These are phyloP conservation scores for Naganishia sp. DNA, from an alignment of 1,284 basidiomycete species.

Conservation along the genomic window DNA sequence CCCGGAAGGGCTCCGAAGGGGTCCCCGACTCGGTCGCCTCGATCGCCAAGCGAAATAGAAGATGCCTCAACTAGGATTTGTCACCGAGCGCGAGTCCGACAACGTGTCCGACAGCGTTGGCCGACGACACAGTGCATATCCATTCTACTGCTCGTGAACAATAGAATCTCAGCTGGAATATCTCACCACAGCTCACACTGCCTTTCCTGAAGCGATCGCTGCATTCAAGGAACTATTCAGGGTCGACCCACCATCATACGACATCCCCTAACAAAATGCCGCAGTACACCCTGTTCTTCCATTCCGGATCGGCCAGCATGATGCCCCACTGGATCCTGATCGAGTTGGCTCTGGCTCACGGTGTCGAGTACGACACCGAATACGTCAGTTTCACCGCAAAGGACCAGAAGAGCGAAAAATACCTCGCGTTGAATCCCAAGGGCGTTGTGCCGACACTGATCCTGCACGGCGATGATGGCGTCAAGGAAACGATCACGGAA, in stretches of 20 bases:
- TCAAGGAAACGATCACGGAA: constrained; percentile 34
- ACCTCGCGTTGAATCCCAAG: constrained; percentile 38
- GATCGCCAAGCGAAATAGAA: too few species aligned
- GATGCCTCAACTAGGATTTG: too few species aligned
- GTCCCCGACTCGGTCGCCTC: too few species aligned
- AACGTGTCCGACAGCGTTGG: too few species aligned
- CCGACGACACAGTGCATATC: too few species aligned
- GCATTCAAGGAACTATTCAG: not conserved
- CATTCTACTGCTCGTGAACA: too few species aligned
- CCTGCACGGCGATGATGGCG: not conserved
- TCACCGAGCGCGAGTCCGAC: too few species aligned
- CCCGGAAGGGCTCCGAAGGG: too few species aligned
- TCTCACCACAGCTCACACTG: too few species aligned
- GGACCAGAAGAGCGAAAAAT: constrained; percentile 35
- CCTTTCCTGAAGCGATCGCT: not conserved
- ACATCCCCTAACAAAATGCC: not conserved
- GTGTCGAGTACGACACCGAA: constrained; percentile 31
- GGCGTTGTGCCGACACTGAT: constrained; percentile 38
- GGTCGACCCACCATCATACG: not conserved
- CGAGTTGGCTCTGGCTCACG: constrained; percentile 33
- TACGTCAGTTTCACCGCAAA: constrained; percentile 28
- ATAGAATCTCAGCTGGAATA: too few species aligned
- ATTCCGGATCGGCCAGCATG: constrained; percentile 24
- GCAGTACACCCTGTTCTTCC: constrained; percentile 17
- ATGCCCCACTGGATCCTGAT: constrained; percentile 38